Evolutionary conservation across 2,329 filamentous ascomycete species (phyloP).

Genomic region (Fusarium sp.): DNA sequence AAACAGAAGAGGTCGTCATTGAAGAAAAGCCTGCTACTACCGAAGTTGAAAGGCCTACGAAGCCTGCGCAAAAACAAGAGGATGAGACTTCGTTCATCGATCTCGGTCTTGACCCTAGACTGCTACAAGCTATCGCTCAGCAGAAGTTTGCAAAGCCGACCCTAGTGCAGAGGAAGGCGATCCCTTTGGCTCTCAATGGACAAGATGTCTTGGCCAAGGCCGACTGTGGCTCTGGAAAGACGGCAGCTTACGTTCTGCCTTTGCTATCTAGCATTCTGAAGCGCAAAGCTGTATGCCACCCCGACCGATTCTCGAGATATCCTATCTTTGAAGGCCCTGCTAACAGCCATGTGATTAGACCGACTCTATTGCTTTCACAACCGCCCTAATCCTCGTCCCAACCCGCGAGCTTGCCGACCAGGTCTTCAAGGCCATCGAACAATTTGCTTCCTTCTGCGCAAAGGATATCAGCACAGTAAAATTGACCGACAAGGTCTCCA

Average conservation of each 20-base stretch:
- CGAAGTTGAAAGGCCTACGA: conserved; percentile 40
- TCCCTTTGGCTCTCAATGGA: conserved; percentile 86
- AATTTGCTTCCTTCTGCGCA: conserved; percentile 82
- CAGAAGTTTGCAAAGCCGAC: conserved; percentile 88
- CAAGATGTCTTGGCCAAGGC: conserved; percentile 91
- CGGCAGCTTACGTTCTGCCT: conserved; percentile 91
- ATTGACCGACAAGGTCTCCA: conserved; percentile 87
- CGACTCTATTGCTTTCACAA: conserved; percentile 63
- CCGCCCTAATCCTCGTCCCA: conserved; percentile 89
- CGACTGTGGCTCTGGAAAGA: conserved; percentile 96
- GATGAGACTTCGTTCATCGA: conserved; percentile 70
- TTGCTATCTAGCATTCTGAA: conserved; percentile 85
- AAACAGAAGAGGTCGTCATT: conserved; percentile 58
- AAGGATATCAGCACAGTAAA: conserved; percentile 86
- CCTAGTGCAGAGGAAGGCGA: conserved; percentile 85
- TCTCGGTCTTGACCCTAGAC: conserved; percentile 81
- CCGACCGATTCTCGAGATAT: background rate
- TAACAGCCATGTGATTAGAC: conserved; percentile 47
- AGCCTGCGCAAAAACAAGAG: conserved; percentile 29
- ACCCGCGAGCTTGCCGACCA: conserved; percentile 95
- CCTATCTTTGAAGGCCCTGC: background rate
- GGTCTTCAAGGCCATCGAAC: conserved; percentile 79
- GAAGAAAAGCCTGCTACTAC: conserved; percentile 38
- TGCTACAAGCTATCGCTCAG: conserved; percentile 85
- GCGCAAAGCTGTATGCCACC: conserved; percentile 68